These are phyloP conservation scores for Citrus mangshanensis DNA, from an alignment of 345 rosid species.

Conservation along the genomic window DNA sequence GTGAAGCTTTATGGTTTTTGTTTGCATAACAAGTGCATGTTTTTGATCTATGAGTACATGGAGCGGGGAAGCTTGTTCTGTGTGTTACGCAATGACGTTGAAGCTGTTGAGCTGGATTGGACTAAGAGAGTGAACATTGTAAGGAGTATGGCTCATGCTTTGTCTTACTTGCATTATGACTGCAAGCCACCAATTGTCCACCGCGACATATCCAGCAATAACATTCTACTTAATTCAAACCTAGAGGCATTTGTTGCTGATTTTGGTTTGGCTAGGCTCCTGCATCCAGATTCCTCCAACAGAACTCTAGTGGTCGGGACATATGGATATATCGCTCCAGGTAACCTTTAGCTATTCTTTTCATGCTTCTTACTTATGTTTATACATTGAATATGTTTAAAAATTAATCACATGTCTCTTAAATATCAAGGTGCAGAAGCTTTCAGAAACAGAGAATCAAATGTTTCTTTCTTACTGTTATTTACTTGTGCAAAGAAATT, in stretches of 20 bases:
- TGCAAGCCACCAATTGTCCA: not conserved
- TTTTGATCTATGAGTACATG: too few relatives aligned
- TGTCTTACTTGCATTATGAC: slow-evolving; percentile 1
- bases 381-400: accelerated
- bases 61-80: not conserved
- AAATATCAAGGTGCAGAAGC: accelerated
- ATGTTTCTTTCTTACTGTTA: too few relatives aligned
- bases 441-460: too few relatives aligned
- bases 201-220: not conserved
- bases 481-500: not conserved
- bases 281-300: not conserved
- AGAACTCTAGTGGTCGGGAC: not conserved
- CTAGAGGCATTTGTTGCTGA: not conserved
- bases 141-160: not conserved
- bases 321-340: not conserved
- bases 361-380: too few relatives aligned
- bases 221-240: not conserved
- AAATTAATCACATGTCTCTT: accelerated
- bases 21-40: too few relatives aligned
- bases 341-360: not conserved
- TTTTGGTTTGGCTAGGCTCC: not conserved
- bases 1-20: too few relatives aligned
- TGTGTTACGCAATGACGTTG: not conserved
- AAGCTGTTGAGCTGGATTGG: not conserved
- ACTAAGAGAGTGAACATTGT: not conserved